Evolutionary conservation across 2,329 filamentous ascomycete genomes (phyloP).

Genomic region (Thermomyces lanuginosus): DNA sequence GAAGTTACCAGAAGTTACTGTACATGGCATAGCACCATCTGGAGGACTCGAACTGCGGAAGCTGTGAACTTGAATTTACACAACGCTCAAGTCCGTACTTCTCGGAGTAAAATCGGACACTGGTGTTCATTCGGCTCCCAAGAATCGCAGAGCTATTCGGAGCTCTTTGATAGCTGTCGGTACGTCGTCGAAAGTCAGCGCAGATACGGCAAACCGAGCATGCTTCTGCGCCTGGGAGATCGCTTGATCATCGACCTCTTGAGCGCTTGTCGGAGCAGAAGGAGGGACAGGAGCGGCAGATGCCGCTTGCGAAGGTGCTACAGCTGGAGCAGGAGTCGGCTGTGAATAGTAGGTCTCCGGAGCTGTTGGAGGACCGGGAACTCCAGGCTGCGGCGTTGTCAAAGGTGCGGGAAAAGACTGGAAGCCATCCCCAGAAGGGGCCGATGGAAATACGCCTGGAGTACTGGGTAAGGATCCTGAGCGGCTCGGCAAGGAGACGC

Average conservation of each 20-base stretch:
- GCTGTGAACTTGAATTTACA: too few species aligned
- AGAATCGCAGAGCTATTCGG: slow-evolving; percentile 50
- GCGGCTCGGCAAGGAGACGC: slow-evolving; percentile 16
- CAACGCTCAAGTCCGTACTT: too few species aligned
- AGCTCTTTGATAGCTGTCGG: slow-evolving; percentile 77
- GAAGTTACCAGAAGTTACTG: too few species aligned
- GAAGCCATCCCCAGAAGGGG: slow-evolving; percentile 17
- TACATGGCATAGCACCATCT: too few species aligned
- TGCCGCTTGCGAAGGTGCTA: slow-evolving; percentile 8
- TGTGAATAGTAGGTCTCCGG: slow-evolving; percentile 9
- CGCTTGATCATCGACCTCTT: slow-evolving; percentile 48
- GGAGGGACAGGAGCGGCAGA: too few species aligned
- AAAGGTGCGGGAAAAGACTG: slow-evolving; percentile 28
- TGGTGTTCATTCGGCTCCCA: slow-evolving; percentile 44
- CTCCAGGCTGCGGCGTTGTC: slow-evolving; percentile 11
- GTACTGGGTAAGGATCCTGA: slow-evolving; percentile 20
- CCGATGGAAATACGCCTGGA: slow-evolving; percentile 7
- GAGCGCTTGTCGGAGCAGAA: slow-evolving; percentile 12
- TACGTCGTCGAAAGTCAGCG: slow-evolving; percentile 91
- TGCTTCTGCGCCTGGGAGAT: slow-evolving; percentile 81
- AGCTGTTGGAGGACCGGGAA: slow-evolving; percentile 9
- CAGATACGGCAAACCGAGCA: slow-evolving; percentile 91
- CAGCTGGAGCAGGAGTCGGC: slow-evolving; percentile 4
- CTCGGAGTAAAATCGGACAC: too few species aligned
- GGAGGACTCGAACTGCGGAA: too few species aligned